These are phyloP conservation scores for Penicillium daleae DNA, from an alignment of 495 filamentous ascomycete genomes.

Conservation along the genomic window DNA sequence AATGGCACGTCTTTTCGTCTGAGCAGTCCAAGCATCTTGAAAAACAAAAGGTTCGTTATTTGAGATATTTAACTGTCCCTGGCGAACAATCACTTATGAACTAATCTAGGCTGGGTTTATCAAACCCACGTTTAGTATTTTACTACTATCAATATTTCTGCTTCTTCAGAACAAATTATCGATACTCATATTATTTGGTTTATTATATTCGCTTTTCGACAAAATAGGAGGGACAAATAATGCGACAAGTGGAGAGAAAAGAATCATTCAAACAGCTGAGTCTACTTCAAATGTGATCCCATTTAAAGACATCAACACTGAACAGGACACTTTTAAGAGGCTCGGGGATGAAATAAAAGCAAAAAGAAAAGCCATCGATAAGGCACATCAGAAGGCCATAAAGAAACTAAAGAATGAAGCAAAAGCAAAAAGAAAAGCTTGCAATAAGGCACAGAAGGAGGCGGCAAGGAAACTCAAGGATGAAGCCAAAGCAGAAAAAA, in stretches of 20 bases:
- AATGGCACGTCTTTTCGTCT: conserved; percentile 2
- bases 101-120: too few species aligned
- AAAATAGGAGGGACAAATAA: neutral
- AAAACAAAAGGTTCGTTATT: conserved; percentile 7
- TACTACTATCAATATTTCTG: too few species aligned
- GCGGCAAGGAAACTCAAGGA: neutral
- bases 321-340: neutral
- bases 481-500: neutral
- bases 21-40: neutral
- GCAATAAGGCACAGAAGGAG: neutral
- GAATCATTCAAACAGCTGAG: neutral
- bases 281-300: conserved; percentile 1
- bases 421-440: neutral
- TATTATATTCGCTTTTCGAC: conserved; percentile 1
- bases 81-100: neutral
- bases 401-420: neutral
- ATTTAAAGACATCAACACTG: neutral
- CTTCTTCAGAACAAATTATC: conserved; percentile 1
- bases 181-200: neutral
- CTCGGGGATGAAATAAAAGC: neutral
- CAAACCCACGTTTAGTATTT: too few species aligned
- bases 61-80: neutral
- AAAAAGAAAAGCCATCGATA: neutral
- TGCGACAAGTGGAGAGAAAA: neutral
- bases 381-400: neutral